phyloP scores from a whole-genome alignment of 345 rosid genomes.

The Dipteronia sinensis region DNA sequence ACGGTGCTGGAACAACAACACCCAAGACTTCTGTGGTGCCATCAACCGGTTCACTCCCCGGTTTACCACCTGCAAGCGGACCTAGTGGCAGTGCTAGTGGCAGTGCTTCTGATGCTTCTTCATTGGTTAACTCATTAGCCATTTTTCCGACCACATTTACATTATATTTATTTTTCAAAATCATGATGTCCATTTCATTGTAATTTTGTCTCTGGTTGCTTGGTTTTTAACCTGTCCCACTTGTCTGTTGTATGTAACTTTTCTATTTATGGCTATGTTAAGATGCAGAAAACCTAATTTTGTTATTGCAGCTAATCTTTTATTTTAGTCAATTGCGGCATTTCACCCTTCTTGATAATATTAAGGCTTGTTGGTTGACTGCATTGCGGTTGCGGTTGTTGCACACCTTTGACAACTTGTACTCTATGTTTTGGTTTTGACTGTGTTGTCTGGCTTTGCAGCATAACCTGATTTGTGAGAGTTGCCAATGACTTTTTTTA shows the following conservation, averaged over 20 bases:
- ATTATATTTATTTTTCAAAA: slow-evolving; percentile 30
- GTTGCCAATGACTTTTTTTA: background rate
- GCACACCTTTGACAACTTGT: too few species aligned
- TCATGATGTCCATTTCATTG: slow-evolving; percentile 28
- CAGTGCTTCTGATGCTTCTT: slow-evolving; percentile 28
- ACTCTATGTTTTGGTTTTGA: too few species aligned
- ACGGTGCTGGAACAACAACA: slow-evolving; percentile 34
- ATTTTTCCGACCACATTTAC: slow-evolving; percentile 22
- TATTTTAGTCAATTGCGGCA: background rate
- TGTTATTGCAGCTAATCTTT: background rate
- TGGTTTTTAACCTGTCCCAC: slow-evolving; percentile 14
- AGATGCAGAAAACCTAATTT: background rate
- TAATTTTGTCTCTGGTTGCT: slow-evolving; percentile 32
- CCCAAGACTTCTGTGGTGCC: slow-evolving; percentile 58
- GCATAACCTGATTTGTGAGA: background rate
- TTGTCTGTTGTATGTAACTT: slow-evolving; percentile 25
- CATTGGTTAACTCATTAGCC: slow-evolving; percentile 33
- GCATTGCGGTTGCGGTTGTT: background rate
- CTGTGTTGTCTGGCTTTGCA: too few species aligned
- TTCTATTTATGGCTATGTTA: slow-evolving; percentile 9
- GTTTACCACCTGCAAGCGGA: slow-evolving; percentile 49
- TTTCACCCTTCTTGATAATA: background rate
- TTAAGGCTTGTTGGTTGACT: too few species aligned
- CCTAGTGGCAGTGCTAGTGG: slow-evolving; percentile 60
- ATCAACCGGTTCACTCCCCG: slow-evolving; percentile 60